Base-by-base conservation (phyloP, 306 rosid genomes). In the Cucumis melo region DNA sequence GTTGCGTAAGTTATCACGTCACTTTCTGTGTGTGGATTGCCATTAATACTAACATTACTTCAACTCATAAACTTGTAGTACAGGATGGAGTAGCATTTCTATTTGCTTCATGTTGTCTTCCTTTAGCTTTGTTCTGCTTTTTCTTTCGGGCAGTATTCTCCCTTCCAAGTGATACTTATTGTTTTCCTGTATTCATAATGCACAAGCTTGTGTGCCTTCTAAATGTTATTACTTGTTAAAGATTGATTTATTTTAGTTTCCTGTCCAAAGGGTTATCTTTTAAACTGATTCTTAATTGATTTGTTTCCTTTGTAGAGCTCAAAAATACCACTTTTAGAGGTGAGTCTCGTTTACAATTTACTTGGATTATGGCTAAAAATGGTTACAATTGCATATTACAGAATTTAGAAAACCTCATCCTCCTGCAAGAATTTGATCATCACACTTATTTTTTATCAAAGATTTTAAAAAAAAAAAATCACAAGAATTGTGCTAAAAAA, bases 301-400 rank as follows among this genome's bases (percentile, higher is more conserved):
- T 48, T 71, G 7, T 23, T 71, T 71, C 59, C 32, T 48, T 71
- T 71, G 76, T 59, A 71, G 76, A 48, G 76, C 54, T 71, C 23
- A 59, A 17, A 71, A 48, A 71, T 59, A 24, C 59, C 2, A 71
- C 76, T 46, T 48, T 71, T 71, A 48, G 76, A 71, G 76, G 76
- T 71, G 14, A 29, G 76, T 71, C 58, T 27, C 48, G 20, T 9
- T 24, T 48, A 12, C 36, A 2, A 27, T 24, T 71, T 24, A 14
- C 48, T 14, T 44, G 39, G 56, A 44, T 68, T 67, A 67, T 67
- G 54, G 54, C 12, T 67, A 6, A 41, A 68, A 70, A 46, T 70
- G 20, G 9, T 14, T 21, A 48, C 13, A 13, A 5, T 39, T n/a
- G 36, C 48, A 44, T 46, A 24, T 24, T 23, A 15, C 15, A 71